Percentiles rank a stretch among this genome's conserved stretches.
These are phyloP conservation scores for Tricladium varicosporioides DNA, from an alignment of 2,329 filamentous ascomycete species.

Conservation along the genomic window DNA sequence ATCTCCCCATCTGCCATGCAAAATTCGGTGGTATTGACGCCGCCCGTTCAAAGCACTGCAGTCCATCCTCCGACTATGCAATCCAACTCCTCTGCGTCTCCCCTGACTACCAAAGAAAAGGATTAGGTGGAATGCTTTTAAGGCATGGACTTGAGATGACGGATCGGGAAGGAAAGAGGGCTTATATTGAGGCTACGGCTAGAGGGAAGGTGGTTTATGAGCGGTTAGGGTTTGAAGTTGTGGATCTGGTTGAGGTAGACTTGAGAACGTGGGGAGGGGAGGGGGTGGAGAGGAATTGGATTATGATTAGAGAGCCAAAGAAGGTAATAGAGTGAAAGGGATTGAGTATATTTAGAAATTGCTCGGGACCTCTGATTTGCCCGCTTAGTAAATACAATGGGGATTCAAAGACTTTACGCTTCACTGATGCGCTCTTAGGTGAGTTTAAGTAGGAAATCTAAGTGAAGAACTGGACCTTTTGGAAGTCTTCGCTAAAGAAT, in stretches of 20 bases:
- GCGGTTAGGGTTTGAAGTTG: constrained; percentile 37
- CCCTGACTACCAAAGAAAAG: constrained; percentile 36
- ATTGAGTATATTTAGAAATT: too few species aligned
- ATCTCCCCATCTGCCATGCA: constrained; percentile 27
- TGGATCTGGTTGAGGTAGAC: constrained; percentile 35
- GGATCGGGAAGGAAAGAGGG: constrained; percentile 33
- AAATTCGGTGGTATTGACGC: constrained; percentile 33
- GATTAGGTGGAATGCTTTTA: constrained; percentile 37
- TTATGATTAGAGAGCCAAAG: constrained; percentile 31
- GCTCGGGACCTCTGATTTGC: neutral
- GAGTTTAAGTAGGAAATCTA: too few species aligned
- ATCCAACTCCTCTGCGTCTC: constrained; percentile 38
- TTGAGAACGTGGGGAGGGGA: constrained; percentile 27
- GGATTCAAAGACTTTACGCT: too few species aligned
- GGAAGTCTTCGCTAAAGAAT: too few species aligned
- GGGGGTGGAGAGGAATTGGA: constrained; percentile 16
- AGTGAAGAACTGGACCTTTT: too few species aligned
- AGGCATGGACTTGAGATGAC: constrained; percentile 37
- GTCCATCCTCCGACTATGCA: constrained; percentile 14
- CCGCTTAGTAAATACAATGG: neutral
- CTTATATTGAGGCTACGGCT: constrained; percentile 40
- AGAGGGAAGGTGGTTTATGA: constrained; percentile 38
- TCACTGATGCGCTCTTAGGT: too few species aligned
- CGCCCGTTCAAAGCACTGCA: too few species aligned
- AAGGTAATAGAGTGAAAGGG: neutral